A percentile compares a stretch with the other conserved stretches of the same genome.
Evolutionary conservation across 129 eudicot genomes (phyloP).

Genomic region (Ambrosia artemisiifolia): DNA sequence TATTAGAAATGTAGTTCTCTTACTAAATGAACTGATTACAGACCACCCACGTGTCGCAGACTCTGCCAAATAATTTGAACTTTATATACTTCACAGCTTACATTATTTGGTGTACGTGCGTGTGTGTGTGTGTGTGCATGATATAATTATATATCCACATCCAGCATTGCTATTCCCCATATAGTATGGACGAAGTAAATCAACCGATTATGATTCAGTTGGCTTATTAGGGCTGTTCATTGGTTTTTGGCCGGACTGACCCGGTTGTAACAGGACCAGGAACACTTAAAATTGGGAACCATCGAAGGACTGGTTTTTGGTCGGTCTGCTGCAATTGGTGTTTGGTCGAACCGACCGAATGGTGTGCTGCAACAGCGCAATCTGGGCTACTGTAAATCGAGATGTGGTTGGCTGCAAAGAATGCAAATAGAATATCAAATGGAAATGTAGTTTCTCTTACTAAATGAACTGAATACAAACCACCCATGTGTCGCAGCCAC

Average conservation of each 20-base stretch:
- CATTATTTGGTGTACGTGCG: neutral
- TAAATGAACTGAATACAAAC: neutral
- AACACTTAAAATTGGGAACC: too few relatives aligned
- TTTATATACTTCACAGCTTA: neutral
- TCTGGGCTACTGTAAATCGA: too few relatives aligned
- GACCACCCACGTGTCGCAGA: neutral
- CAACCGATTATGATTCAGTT: neutral
- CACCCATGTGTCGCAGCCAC: neutral
- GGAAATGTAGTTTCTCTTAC: constrained; percentile 17
- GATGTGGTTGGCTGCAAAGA: too few relatives aligned
- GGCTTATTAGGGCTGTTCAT: neutral
- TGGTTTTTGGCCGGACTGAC: too few relatives aligned
- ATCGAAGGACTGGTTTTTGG: too few relatives aligned
- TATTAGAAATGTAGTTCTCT: constrained; percentile 22
- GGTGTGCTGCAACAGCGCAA: too few relatives aligned
- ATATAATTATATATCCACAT: neutral
- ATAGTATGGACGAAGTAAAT: neutral
- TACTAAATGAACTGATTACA: neutral
- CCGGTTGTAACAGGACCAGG: too few relatives aligned
- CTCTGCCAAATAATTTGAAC: constrained; percentile 17
- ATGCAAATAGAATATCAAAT: neutral
- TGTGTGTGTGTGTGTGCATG: neutral
- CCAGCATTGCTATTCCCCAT: neutral
- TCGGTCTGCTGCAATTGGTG: too few relatives aligned
- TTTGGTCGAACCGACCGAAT: too few relatives aligned